Base-by-base conservation (phyloP, 371 early-diverging fungal genomes). In the Haplosporangium sp. region DNA sequence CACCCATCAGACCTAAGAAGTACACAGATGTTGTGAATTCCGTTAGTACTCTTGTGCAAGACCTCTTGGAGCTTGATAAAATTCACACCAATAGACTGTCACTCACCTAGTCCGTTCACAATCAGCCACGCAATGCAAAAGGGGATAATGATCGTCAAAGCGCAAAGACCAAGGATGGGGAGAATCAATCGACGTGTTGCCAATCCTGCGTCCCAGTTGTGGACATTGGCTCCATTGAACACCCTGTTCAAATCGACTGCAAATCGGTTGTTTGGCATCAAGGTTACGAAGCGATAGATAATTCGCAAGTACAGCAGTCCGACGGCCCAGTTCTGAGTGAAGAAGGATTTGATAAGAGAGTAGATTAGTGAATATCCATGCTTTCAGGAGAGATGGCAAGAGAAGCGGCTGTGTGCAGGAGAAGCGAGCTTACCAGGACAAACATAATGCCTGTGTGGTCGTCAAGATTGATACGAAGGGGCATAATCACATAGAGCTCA, bases 401-500 rank as follows among this genome's bases (percentile, higher is more conserved):
- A 29, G 29, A 29, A 29, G 4, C 29, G 29, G 29, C 29, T 29
- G 29, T 29, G 29, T 29, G 2, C 16, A 37, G 0, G 38, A 20
- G 14, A 42, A 36, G 12, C 4, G 21, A 62, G 51, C 67, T 52
- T 42, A 66, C 68, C 62, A 67, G 51, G 21, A 67, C 48, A 59
- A 76, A 67, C 55, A 63, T 64, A 9, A 71, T 59, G 10, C 43
- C 48, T 1, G 55, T 29, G 1, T 71, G 56, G 8, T 62, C 71
- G 10, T 66, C 62, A 11, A 70, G 11, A 5, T 55, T 16, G 12
- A 43, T 47, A 0, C 67, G 77, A 3, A 72, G 57, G 2, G 79
- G 79, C 20, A 71, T n/a, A 37, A 77, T 41, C 13, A 77, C 51
- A 47, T 51, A 72, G 29, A 77, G 55, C 43, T 77, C 79, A n/a